A percentile compares a stretch with the other conserved stretches of the same genome.
These are phyloP conservation scores for Trypanosoma lewisi DNA, from an alignment of 208 protist genomes.

Conservation along the genomic window DNA sequence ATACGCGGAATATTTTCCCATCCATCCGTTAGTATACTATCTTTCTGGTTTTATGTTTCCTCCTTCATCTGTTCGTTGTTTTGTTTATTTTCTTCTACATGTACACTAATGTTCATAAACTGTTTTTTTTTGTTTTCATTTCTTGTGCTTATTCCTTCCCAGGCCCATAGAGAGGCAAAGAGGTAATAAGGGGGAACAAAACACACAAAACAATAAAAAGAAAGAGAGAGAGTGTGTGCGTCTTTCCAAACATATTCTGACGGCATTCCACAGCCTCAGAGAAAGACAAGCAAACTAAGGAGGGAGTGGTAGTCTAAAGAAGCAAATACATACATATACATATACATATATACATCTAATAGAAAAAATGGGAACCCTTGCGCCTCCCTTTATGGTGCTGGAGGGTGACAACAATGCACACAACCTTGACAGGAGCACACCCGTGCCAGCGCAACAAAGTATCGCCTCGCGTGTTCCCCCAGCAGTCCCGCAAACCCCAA, in stretches of 20 bases:
- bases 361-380: slow-evolving; percentile 15
- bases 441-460: slow-evolving; percentile 1
- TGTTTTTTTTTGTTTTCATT: slow-evolving; percentile 9
- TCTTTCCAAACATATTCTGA: neutral
- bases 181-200: too few relatives aligned
- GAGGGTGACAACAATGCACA: slow-evolving; percentile 8
- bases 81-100: slow-evolving; percentile 1
- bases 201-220: too few relatives aligned
- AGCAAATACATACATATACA: too few relatives aligned
- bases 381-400: slow-evolving; percentile 1
- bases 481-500: slow-evolving; percentile 27
- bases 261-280: neutral
- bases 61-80: neutral
- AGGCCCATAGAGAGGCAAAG: slow-evolving; percentile 24
- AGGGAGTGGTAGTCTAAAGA: too few relatives aligned
- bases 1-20: neutral
- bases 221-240: too few relatives aligned
- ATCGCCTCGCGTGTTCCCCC: neutral
- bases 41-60: neutral
- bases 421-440: slow-evolving; percentile 19
- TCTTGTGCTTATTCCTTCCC: neutral
- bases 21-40: neutral
- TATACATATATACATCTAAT: too few relatives aligned
- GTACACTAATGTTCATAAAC: slow-evolving; percentile 13
- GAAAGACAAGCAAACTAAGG: too few relatives aligned